Evolutionary conservation across 2,329 filamentous ascomycete genomes (phyloP), one percentile per base, ranked within the genome.

Genomic region (Colletotrichum orbiculare): DNA sequence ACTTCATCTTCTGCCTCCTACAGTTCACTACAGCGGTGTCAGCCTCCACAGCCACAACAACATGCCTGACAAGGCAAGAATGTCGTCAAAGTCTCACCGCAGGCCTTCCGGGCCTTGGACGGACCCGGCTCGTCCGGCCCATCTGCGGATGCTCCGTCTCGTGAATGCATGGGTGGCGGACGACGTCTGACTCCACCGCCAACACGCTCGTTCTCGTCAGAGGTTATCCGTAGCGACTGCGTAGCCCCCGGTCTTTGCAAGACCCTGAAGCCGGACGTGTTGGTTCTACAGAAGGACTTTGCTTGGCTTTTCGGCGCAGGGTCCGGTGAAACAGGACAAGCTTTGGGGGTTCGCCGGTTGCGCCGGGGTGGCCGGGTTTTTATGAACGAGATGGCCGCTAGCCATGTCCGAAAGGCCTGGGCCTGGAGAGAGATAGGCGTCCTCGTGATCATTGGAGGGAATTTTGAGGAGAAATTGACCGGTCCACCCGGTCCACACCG

Each of bases 1-100:
- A 79, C 69, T 76, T 77, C 76, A 79, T 78, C 70, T 78, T 74
- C 57, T 73, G 73, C 33, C 67, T 69, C 34, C 70, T 69, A 59
- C 73, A 73, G 35, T 73, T 72, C 37, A 74, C 72, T 74, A 56
- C 43, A 54, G 39, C n/a, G 41, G n/a, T 25, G 47, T 54, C 35
- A 61, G 62, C 52, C 15, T 64, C 54, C 33, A 25, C 38, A 52
- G 58, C 42, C 47, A 56, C 63, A 34, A 35, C 5, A 6, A 35
- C 13, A 42, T 37, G 42, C 33, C 10, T 46, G 25, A 25, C 25
- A 25, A 25, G 25, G 4, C 25, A 4, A 25, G 25, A 1, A 25
- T 25, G 25, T 33, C 8, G 9, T 7, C 17, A 53, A 4, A 47
- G 39, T 60, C 71, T 72, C 67, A 74, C 73, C 70, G 61, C 73